Conservation (phyloP, 2,329 filamentous ascomycete genomes). For the Phaeoacremonium minimum region DNA sequence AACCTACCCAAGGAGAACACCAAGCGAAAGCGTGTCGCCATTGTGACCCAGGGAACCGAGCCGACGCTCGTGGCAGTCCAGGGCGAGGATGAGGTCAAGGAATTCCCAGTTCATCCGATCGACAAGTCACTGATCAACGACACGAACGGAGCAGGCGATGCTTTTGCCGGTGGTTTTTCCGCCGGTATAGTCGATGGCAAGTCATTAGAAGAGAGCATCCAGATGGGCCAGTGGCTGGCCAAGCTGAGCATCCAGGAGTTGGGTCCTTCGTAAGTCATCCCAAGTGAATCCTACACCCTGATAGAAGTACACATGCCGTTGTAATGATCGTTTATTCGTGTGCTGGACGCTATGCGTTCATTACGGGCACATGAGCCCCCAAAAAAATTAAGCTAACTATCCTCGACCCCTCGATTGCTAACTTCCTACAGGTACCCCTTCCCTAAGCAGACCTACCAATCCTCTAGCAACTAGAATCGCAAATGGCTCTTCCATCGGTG, state of each 20-base stretch:
- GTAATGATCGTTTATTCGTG: too few relatives aligned
- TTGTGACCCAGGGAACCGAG: constrained; percentile 92
- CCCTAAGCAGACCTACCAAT: constrained; percentile 72
- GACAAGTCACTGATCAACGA: constrained; percentile 78
- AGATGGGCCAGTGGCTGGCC: constrained; percentile 96
- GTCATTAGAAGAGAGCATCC: constrained; percentile 70
- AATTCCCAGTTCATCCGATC: constrained; percentile 80
- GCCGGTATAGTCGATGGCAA: constrained; percentile 87
- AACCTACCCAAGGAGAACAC: constrained; percentile 89
- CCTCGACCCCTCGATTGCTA: constrained; percentile 2
- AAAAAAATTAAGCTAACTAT: neutral
- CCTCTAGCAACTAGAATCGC: constrained; percentile 4
- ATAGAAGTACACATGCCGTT: too few relatives aligned
- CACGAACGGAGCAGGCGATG: constrained; percentile 95
- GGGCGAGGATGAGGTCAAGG: constrained; percentile 64
- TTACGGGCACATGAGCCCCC: neutral
- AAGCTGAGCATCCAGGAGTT: constrained; percentile 91
- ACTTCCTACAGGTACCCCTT: constrained; percentile 61
- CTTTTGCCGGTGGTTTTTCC: constrained; percentile 90
- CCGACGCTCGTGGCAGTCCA: constrained; percentile 82
- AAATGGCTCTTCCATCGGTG: constrained; percentile 2
- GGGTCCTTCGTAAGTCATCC: constrained; percentile 78
- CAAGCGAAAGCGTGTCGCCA: constrained; percentile 76
- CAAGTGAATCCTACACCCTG: too few relatives aligned
- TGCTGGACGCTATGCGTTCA: too few relatives aligned